A percentile compares a stretch with the other conserved stretches of the same genome.
Conservation (phyloP, 2,329 filamentous ascomycete genomes). For the Myriosclerotinia duriaeana region DNA sequence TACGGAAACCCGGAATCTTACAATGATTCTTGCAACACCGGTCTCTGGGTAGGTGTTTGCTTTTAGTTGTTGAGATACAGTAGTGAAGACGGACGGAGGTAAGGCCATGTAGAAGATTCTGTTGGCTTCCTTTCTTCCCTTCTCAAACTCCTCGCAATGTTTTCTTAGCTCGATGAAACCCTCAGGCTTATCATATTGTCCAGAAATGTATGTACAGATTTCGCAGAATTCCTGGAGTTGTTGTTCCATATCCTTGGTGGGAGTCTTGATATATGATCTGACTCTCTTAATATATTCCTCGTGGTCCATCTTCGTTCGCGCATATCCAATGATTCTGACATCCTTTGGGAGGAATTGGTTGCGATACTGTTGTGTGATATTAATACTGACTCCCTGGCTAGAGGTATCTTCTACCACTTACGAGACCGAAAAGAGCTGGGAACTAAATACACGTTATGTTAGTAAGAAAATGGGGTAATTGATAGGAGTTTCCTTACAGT, state of each 20-base stretch:
- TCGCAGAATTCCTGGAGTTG: slow-evolving; percentile 87
- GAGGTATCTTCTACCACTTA: slow-evolving; percentile 54
- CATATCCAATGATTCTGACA: slow-evolving; percentile 97
- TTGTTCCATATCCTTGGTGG: slow-evolving; percentile 95
- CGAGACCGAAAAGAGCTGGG: slow-evolving; percentile 93
- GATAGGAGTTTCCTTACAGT: slow-evolving; percentile 59
- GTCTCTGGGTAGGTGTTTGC: slow-evolving; percentile 91
- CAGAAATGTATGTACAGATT: slow-evolving; percentile 90
- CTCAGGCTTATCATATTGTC: slow-evolving; percentile 96
- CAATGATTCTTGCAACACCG: slow-evolving; percentile 91
- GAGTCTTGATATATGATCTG: slow-evolving; percentile 98
- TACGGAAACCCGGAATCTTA: slow-evolving; percentile 49
- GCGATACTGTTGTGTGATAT: slow-evolving; percentile 68
- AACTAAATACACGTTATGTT: slow-evolving; percentile 60
- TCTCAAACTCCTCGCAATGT: slow-evolving; percentile 83
- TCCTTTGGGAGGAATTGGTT: slow-evolving; percentile 98
- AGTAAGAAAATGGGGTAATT: slow-evolving; percentile 24
- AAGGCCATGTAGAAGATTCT: slow-evolving; percentile 99
- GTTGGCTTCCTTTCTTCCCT: slow-evolving; percentile 78
- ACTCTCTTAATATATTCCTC: slow-evolving; percentile 92
- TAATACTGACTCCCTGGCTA: slow-evolving; percentile 21
- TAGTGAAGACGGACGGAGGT: slow-evolving; percentile 95
- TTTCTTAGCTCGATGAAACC: slow-evolving; percentile 83
- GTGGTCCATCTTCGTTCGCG: slow-evolving; percentile 98
- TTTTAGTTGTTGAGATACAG: slow-evolving; percentile 96